These are phyloP conservation scores for Quercus agrifolia DNA, from an alignment of 306 rosid genomes.

Conservation along the genomic window DNA sequence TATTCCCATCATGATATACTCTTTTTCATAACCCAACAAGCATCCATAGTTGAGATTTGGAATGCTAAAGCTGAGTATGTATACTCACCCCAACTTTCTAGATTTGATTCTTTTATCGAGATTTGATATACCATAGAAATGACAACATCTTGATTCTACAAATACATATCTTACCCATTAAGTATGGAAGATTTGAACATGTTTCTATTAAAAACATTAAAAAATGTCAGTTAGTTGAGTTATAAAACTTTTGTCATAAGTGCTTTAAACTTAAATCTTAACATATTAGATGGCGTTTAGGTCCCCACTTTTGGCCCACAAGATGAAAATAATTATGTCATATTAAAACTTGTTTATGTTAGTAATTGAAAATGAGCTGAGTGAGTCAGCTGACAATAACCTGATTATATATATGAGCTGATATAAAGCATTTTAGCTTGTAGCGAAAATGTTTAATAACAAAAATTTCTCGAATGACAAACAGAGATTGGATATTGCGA, in stretches of 20 bases:
- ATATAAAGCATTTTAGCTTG: conserved; percentile 1
- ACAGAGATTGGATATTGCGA: too few species aligned
- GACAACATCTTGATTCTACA: too few species aligned
- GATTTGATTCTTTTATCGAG: too few species aligned
- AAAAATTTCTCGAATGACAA: too few species aligned
- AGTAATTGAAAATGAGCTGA: conserved; percentile 2
- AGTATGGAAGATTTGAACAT: too few species aligned
- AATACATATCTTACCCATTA: too few species aligned
- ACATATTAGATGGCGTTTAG: conserved; percentile 7
- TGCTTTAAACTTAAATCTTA: neutral
- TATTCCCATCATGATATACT: neutral
- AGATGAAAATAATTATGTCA: neutral
- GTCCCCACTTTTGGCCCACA: neutral
- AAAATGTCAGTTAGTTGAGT: accelerated
- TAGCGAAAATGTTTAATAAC: too few species aligned
- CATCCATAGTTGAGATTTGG: neutral
- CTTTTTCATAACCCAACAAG: neutral
- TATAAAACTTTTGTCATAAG: too few species aligned
- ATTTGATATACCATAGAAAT: too few species aligned
- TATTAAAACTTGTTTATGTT: neutral
- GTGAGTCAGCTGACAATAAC: conserved; percentile 34
- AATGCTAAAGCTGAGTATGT: neutral
- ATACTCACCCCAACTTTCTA: too few species aligned
- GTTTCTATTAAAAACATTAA: too few species aligned
- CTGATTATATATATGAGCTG: neutral